Evolutionary conservation across 2,329 filamentous ascomycete species (phyloP).

Genomic region (Pseudopyricularia javanii): DNA sequence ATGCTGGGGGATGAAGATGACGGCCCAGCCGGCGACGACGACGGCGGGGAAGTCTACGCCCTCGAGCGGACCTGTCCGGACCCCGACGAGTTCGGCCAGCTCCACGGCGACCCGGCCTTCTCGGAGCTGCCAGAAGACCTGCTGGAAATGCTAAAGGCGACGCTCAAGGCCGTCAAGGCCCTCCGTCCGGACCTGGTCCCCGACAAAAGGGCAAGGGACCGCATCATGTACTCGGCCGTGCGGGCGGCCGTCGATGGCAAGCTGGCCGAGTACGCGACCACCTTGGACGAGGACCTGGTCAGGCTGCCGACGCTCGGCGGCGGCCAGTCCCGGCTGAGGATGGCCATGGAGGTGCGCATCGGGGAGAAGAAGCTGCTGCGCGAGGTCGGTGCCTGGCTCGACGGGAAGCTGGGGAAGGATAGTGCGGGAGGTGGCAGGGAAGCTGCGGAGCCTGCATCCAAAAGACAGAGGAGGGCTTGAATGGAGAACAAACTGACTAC

Average conservation of each 20-base stretch:
- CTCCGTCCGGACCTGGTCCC: constrained; percentile 19
- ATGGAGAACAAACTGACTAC: neutral
- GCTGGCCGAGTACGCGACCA: constrained; percentile 15
- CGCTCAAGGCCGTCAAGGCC: constrained; percentile 37
- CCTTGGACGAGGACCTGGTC: constrained; percentile 15
- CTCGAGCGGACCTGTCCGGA: constrained; percentile 44
- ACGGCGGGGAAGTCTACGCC: constrained; percentile 66
- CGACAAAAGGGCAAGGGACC: constrained; percentile 37
- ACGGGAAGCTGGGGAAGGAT: neutral
- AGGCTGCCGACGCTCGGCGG: constrained; percentile 4
- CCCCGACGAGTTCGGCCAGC: constrained; percentile 31
- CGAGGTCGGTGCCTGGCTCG: constrained; percentile 10
- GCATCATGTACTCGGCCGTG: constrained; percentile 28
- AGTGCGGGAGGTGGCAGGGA: neutral
- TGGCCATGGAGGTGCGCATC: constrained; percentile 20
- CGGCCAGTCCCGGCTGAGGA: constrained; percentile 7
- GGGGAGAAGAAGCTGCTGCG: constrained; percentile 21
- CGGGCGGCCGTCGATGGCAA: constrained; percentile 14
- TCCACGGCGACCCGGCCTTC: constrained; percentile 20
- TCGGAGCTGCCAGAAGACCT: constrained; percentile 35
- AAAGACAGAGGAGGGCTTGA: neutral
- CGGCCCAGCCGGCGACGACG: constrained; percentile 21
- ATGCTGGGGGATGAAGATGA: constrained; percentile 33
- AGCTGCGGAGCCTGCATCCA: neutral
- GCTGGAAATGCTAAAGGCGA: constrained; percentile 34